A percentile compares a stretch with the other conserved stretches of the same genome.
Conservation (phyloP, 1,139 yeast species). For the Debaryomyces robertsiae region DNA sequence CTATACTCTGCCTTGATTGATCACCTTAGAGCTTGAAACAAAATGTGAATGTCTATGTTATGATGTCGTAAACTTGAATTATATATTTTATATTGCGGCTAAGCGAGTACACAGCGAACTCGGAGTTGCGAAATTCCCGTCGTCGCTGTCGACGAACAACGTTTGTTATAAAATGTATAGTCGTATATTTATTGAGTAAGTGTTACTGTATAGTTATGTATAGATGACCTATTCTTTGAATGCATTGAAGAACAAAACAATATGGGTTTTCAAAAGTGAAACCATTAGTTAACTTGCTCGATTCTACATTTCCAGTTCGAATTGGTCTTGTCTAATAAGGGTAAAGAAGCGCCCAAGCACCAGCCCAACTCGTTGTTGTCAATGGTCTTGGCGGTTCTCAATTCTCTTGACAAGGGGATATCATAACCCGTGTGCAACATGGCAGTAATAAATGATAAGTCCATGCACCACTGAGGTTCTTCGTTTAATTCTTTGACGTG, state of each 20-base stretch:
- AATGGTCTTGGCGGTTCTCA: slow-evolving; percentile 87
- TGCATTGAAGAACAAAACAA: too few relatives aligned
- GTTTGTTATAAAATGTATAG: too few relatives aligned
- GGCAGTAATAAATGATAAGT: slow-evolving; percentile 85
- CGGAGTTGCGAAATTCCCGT: slow-evolving; percentile 1
- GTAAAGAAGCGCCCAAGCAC: slow-evolving; percentile 98
- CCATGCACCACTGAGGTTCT: slow-evolving; percentile 95
- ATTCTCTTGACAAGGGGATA: slow-evolving; percentile 85
- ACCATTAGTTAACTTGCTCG: slow-evolving; percentile 14
- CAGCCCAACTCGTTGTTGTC: slow-evolving; percentile 92
- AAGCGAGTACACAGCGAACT: not conserved
- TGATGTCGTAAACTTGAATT: too few relatives aligned
- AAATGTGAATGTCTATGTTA: too few relatives aligned
- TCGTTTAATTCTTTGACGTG: slow-evolving; percentile 64
- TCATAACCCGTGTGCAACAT: slow-evolving; percentile 94
- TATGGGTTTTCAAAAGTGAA: not conserved
- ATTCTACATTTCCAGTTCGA: slow-evolving; percentile 75
- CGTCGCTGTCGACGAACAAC: not conserved
- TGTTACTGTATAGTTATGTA: too few relatives aligned
- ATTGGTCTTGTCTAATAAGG: slow-evolving; percentile 64
- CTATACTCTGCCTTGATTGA: not conserved
- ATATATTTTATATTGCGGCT: not conserved
- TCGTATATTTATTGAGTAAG: too few relatives aligned
- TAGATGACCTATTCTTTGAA: too few relatives aligned
- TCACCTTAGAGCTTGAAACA: not conserved